Base-by-base conservation (phyloP, 257 asterid species). In the Salvia splendens region DNA sequence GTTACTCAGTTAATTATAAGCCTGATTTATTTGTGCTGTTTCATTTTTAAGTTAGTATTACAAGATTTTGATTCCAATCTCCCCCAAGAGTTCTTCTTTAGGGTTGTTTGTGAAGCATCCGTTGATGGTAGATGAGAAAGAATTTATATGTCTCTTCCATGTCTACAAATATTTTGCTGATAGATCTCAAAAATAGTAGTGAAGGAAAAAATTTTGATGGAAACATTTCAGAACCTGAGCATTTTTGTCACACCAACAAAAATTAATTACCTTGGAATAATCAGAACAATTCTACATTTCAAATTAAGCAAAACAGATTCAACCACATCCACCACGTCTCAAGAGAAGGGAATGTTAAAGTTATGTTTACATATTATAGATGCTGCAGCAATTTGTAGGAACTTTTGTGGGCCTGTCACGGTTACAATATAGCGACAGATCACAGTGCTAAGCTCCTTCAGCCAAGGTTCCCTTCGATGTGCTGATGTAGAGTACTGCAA, bases 401-500 rank as follows among this genome's bases (percentile, higher is more conserved):
- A 50, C 15, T 56, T 69, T 70, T 40, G 16, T 28, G 0, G 51
- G 65, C 6, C 50, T 43, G 61, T 46, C 75, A 48, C 15, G 61
- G 65, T 51, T 43, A 66, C 43, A 15, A 17, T n/a, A 51, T 30
- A 46, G 46, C 12, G 49, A n/a, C 30, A 11, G 6, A 60, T 59
- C 60, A 38, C 55, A 43, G 33, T 20, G 71, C 77, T 92, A 92
- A 28, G 98, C 95, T 38, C 97, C 97, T 64, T 92, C 98, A 4
- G 87, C 87, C 33, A 80, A 76, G 9, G 90, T 89, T 69, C 95
- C 88, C 83, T 92, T 92, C 0, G 98, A 79, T 59, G 98, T 92
- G 85, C 98, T 89, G 87, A 92, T 92, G 75, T 92, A 92, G 63
- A 92, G 96, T 54, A 92, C 98, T 90, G 96, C 85, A 15, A 12